Evolutionary conservation across 768 basidiomycete species (phyloP), one percentile per base, ranked within the genome.

Genomic region (Rubroboletus satanas): DNA sequence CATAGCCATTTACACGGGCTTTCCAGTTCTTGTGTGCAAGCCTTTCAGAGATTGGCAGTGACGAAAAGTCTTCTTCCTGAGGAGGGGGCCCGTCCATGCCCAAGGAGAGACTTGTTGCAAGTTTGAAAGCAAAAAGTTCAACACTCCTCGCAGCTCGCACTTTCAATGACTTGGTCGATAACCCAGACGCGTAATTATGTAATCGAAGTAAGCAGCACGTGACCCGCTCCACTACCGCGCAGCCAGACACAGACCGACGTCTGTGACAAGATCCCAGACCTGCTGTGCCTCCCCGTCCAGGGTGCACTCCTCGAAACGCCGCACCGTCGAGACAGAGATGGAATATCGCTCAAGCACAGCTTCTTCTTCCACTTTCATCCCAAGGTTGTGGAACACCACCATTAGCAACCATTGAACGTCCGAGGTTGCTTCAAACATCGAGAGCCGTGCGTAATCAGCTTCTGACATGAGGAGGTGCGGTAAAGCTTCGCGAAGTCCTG

Each of bases 21-120:
- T 98, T 98, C 97, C 97, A 99, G 70, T 96, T 96, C 81, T 98
- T 98, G 78, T 98, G 93, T 7, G 83, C 75, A 52, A 96, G 85
- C 43, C 95, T 73, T 61, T 96, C 93, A 12, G 82, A 72, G 45
- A 97, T 80, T 21, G 91, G 76, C 48, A 98, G 79, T 29, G 79
- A 66, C 42, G 85, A 85, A 71, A 95, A 98, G 73, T 98, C 94
- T 76, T 97, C 94, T 76, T 97, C 94, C 64, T 82, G 88, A 48
- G 93, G 92, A 56, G 90, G 88, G 63, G 86, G 85, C 52, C 92
- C 94, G 73, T 96, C 94, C 93, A 93, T 93, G 55, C 66, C 70
- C 65, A 31, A 55, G 39, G 36, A 41, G 42, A 42, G 42, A 44
- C 52, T 58, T 51, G 38, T 33, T 26, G 52, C 45, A 52, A 52